A percentile compares a stretch with the other conserved stretches of the same genome.
Conservation (phyloP, 1,139 yeast species). For the Yamadazyma triangularis region DNA sequence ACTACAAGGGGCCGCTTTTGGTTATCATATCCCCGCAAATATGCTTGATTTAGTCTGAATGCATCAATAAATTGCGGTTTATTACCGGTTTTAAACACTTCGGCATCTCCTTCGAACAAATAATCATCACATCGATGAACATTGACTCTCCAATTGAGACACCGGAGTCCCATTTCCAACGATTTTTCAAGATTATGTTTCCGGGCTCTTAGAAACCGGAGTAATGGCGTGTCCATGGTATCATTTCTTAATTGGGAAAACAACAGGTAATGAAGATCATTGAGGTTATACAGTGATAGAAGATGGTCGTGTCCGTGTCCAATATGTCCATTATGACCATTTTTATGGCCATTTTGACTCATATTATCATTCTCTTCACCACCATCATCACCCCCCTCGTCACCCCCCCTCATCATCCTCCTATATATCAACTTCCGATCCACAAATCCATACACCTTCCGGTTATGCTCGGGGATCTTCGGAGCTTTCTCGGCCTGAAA, state of each 20-base stretch:
- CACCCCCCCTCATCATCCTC: not conserved
- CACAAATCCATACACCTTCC: not conserved
- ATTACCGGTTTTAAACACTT: slow-evolving; percentile 16
- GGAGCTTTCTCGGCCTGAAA: not conserved
- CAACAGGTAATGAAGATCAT: slow-evolving; percentile 16
- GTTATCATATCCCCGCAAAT: slow-evolving; percentile 61
- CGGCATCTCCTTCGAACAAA: slow-evolving; percentile 57
- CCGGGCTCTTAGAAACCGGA: slow-evolving; percentile 69
- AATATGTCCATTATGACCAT: not conserved
- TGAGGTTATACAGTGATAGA: not conserved
- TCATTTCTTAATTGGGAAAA: slow-evolving; percentile 64
- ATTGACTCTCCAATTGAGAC: slow-evolving; percentile 65
- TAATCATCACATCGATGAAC: slow-evolving; percentile 56
- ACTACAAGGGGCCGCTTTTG: slow-evolving; percentile 65
- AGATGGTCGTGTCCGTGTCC: too few relatives aligned
- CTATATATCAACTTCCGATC: not conserved
- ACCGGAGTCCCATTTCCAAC: slow-evolving; percentile 59
- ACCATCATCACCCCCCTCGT: too few relatives aligned
- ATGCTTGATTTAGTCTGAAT: slow-evolving; percentile 55
- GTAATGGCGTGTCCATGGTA: slow-evolving; percentile 62
- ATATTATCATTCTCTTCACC: too few relatives aligned
- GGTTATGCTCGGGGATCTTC: not conserved
- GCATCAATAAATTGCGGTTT: slow-evolving; percentile 46
- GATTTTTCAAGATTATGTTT: slow-evolving; percentile 66
- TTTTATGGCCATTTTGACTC: not conserved